Percentiles rank a stretch among this genome's conserved stretches.
Conservation (phyloP, 129 eudicot species). For the Escallonia herrerae region DNA sequence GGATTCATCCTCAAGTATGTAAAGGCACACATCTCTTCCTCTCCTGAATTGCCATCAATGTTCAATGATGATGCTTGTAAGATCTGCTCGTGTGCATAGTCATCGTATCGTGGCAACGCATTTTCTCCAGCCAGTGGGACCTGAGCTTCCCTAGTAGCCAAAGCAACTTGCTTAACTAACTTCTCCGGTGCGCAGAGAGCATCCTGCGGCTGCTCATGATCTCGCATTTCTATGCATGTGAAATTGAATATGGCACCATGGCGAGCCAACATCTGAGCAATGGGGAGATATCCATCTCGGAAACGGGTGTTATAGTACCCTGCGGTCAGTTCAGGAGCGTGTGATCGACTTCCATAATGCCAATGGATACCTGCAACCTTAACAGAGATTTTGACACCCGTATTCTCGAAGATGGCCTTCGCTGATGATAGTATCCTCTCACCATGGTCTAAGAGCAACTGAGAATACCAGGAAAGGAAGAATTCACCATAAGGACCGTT, state of each 20-base stretch:
- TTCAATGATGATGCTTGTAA: slow-evolving; percentile 33
- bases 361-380: slow-evolving; percentile 77
- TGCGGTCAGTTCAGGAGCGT: slow-evolving; percentile 78
- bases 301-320: slow-evolving; percentile 75
- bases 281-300: slow-evolving; percentile 64
- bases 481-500: slow-evolving; percentile 70
- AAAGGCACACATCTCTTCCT: slow-evolving; percentile 83
- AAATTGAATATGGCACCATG: slow-evolving; percentile 64
- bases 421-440: slow-evolving; percentile 65
- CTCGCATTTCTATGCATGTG: slow-evolving; percentile 79
- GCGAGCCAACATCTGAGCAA: slow-evolving; percentile 56
- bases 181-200: slow-evolving; percentile 65
- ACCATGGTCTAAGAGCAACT: slow-evolving; percentile 78
- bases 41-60: slow-evolving; percentile 31
- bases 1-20: slow-evolving; percentile 91
- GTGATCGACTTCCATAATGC: slow-evolving; percentile 76
- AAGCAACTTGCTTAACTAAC: slow-evolving; percentile 58
- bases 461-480: slow-evolving; percentile 93
- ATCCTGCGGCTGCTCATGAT: slow-evolving; percentile 69
- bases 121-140: slow-evolving; percentile 75
- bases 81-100: slow-evolving; percentile 60
- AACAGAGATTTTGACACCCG: slow-evolving; percentile 52
- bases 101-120: slow-evolving; percentile 67
- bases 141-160: slow-evolving; percentile 45
- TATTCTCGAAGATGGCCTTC: slow-evolving; percentile 32